Percentiles rank a stretch among this genome's conserved stretches.
These are phyloP conservation scores for Cladosporium halotolerans DNA, from an alignment of 2,329 filamentous ascomycete genomes.

Conservation along the genomic window DNA sequence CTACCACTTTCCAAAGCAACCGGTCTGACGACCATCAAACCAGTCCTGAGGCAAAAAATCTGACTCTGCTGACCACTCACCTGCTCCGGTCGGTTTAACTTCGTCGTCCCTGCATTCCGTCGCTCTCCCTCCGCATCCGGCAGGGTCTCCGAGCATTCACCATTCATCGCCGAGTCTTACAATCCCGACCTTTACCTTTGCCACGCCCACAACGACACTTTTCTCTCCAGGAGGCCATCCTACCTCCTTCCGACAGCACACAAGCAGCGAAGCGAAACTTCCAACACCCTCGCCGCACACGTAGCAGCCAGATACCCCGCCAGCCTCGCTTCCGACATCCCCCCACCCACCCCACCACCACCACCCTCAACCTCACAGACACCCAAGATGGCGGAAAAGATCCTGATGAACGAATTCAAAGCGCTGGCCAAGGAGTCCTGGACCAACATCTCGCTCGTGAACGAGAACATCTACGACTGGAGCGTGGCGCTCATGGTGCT, in stretches of 20 bases:
- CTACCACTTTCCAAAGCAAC: too few species aligned
- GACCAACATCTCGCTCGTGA: conserved; percentile 80
- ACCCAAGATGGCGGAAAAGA: conserved; percentile 58
- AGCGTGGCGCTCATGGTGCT: conserved; percentile 82
- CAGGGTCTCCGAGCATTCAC: neutral
- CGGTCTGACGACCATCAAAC: too few species aligned
- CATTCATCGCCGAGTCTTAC: neutral
- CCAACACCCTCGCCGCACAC: neutral
- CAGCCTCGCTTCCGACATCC: neutral
- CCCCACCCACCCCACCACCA: neutral
- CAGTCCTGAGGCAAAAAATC: too few species aligned
- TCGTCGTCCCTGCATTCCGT: conserved; percentile 8
- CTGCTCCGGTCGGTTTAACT: too few species aligned
- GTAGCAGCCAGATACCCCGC: neutral
- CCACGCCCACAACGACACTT: neutral
- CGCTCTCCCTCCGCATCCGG: neutral
- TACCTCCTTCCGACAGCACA: neutral
- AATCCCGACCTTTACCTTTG: neutral
- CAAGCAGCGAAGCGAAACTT: neutral
- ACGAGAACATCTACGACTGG: conserved; percentile 84
- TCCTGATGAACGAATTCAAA: conserved; percentile 84
- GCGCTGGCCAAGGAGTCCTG: conserved; percentile 81
- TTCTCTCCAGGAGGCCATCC: neutral
- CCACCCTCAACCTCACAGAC: neutral
- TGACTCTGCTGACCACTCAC: too few species aligned